A percentile compares a stretch with the other conserved stretches of the same genome.
These are phyloP conservation scores for Nematodospora anomalae DNA, from an alignment of 1,139 yeast species.

Conservation along the genomic window DNA sequence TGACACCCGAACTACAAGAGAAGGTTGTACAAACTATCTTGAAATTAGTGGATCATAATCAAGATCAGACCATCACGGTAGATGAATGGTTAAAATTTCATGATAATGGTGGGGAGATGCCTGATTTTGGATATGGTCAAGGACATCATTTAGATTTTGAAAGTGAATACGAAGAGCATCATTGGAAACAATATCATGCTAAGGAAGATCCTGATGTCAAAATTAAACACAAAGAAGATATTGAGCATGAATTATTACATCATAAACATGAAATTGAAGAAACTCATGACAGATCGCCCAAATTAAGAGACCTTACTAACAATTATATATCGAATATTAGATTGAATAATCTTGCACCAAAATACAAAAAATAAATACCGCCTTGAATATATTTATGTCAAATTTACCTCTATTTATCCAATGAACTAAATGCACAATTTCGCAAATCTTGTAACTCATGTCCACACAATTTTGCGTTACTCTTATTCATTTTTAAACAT, in stretches of 20 bases:
- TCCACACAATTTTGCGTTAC: conserved; percentile 38
- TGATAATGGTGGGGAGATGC: conserved; percentile 66
- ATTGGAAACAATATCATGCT: conserved; percentile 86
- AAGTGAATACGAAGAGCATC: conserved; percentile 89
- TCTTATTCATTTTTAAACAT: conserved; percentile 47
- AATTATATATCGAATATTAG: conserved; percentile 35
- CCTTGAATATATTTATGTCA: neutral
- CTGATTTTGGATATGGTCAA: conserved; percentile 93
- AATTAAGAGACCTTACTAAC: conserved; percentile 35
- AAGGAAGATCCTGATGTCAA: conserved; percentile 80
- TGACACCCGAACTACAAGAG: conserved; percentile 53
- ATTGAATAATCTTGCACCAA: conserved; percentile 36
- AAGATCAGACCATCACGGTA: conserved; percentile 63
- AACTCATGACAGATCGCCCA: conserved; percentile 56
- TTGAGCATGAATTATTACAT: conserved; percentile 84
- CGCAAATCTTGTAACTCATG: conserved; percentile 31
- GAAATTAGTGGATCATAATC: conserved; percentile 59
- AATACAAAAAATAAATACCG: conserved; percentile 22
- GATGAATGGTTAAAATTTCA: conserved; percentile 75
- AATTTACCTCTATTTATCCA: conserved; percentile 12
- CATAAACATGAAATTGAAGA: conserved; percentile 83
- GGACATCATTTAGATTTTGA: conserved; percentile 97
- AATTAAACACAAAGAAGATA: conserved; percentile 81
- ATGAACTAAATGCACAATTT: conserved; percentile 36
- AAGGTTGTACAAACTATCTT: conserved; percentile 58